Evolutionary conservation across 306 rosid species (phyloP), one percentile per base, ranked within the genome.

Genomic region (Gynostemma pentaphyllum): DNA sequence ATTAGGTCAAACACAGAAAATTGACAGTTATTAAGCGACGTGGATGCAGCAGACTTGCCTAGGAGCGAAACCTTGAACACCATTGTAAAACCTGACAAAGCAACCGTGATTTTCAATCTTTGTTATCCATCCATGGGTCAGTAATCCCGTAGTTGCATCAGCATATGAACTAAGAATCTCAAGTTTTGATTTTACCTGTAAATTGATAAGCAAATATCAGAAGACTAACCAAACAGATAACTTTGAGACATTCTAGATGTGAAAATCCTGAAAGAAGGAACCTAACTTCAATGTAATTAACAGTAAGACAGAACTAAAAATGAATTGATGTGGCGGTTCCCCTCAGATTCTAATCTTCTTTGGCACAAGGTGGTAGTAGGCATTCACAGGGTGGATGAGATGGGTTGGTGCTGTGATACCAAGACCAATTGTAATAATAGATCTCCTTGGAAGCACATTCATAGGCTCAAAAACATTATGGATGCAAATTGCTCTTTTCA

Each of bases 51-150:
- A 71, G 52, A 77, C 95, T 82, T 68, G 71, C 98, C 96, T 86
- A 60, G 96, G 83, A 72, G 87, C 85, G 76, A 84, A 92, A 69
- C 99, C 99, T 75, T 84, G 95, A 62, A 88, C 95, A 49, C 96
- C 99, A 78, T 84, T 92, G 74, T 86, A 92, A 72, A 92, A 92
- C 29, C 86, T 92, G 65, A 88, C 85, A 82, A 79, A 81, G 82
- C 96, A 92, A 48, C 99, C 96, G 79, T 83, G 88, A 46, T 60
- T 78, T 77, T 86, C 99, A 30, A 92, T 88, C 84, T 82, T 92
- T 68, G 96, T 74, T 74, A 92, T 82, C 99, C 99, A 92, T 63
- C 99, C 99, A 79, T 92, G 99, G 45, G 90, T 82, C 72, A 92
- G 74, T 71, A 88, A 76, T 68, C 96, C 95, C 44, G 77, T 94